phyloP scores from a whole-genome alignment of 352 stramenopile genomes.

The Paralagenidium karlingii region DNA sequence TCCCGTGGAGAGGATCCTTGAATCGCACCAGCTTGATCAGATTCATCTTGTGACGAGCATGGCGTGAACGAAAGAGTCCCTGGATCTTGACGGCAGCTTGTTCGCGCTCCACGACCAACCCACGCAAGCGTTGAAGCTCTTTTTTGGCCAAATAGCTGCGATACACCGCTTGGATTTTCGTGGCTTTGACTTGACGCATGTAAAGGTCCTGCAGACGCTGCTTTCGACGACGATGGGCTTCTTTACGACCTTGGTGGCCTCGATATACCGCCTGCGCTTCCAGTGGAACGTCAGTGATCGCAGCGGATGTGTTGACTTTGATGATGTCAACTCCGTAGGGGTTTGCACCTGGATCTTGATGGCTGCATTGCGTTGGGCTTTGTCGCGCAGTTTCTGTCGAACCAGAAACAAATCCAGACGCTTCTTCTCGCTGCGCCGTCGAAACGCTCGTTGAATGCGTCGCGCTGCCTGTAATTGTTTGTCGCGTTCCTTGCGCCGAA shows the following conservation, averaged over 20 bases:
- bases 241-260: constrained; percentile 25
- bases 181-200: constrained; percentile 18
- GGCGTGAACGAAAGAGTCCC: constrained; percentile 30
- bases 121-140: constrained; percentile 13
- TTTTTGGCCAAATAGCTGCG: constrained; percentile 22
- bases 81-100: constrained; percentile 46
- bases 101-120: constrained; percentile 16
- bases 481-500: constrained; percentile 13
- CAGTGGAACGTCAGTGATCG: no score
- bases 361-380: constrained; percentile 22
- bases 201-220: constrained; percentile 18
- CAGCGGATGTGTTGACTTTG: not conserved
- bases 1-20: not conserved
- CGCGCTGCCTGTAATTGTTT: constrained; percentile 25
- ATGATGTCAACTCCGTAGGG: not conserved
- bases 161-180: constrained; percentile 37
- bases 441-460: constrained; percentile 38
- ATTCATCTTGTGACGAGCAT: constrained; percentile 21
- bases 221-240: constrained; percentile 17
- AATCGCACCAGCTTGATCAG: constrained; percentile 25
- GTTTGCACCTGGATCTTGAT: constrained; percentile 55
- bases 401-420: constrained; percentile 20
- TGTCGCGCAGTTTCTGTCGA: constrained; percentile 12
- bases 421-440: constrained; percentile 19
- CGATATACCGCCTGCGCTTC: constrained; percentile 27